A percentile compares a stretch with the other conserved stretches of the same genome.
Conservation (phyloP, 768 basidiomycete species). For the Candolleomyces aberdarensis region DNA sequence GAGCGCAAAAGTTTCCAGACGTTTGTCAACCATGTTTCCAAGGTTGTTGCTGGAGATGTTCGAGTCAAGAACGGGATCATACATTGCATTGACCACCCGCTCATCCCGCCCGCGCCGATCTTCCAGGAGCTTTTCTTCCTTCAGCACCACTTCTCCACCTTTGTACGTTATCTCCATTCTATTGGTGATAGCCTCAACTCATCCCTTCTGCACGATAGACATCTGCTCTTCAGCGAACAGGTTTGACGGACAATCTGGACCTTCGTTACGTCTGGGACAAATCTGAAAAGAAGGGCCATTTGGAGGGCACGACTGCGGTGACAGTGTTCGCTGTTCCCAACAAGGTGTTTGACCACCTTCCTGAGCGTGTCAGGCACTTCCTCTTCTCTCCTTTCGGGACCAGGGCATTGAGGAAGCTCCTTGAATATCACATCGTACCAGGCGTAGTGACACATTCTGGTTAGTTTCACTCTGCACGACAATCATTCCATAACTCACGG, state of each 20-base stretch:
- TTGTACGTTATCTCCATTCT: conserved; percentile 30
- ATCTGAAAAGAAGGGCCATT: conserved; percentile 31
- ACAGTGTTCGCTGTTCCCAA: conserved; percentile 57
- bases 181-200: neutral
- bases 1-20: conserved; percentile 18
- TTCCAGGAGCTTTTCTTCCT: conserved; percentile 47
- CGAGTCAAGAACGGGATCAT: conserved; percentile 52
- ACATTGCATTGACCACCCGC: conserved; percentile 52
- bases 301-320: conserved; percentile 43
- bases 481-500: neutral
- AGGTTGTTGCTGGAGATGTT: conserved; percentile 37
- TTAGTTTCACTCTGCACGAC: conserved; percentile 16
- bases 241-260: conserved; percentile 41
- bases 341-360: conserved; percentile 44
- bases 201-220: conserved; percentile 33
- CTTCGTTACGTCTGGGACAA: conserved; percentile 40
- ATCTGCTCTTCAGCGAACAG: conserved; percentile 52
- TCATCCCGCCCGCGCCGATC: conserved; percentile 51
- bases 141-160: conserved; percentile 42
- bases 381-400: conserved; percentile 61
- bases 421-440: conserved; percentile 58
- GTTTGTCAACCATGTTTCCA: conserved; percentile 48
- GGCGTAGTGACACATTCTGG: conserved; percentile 48
- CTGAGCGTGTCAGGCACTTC: conserved; percentile 47
- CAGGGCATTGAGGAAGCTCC: conserved; percentile 45